Evolutionary conservation across 805 yeast genomes (phyloP).

Genomic region (Candida ficus): DNA sequence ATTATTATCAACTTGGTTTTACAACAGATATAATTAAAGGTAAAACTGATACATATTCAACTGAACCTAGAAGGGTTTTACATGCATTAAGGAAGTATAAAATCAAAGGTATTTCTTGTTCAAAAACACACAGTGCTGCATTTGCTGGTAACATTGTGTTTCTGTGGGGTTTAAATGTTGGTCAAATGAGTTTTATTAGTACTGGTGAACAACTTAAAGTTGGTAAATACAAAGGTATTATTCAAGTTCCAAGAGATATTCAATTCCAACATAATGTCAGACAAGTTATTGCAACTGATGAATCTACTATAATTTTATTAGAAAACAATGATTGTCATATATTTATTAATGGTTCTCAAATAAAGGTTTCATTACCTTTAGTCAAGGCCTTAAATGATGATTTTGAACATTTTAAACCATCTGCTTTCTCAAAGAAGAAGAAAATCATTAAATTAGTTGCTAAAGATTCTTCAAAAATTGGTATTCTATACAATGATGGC

Average conservation of each 20-base stretch:
- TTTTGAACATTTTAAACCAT: conserved; percentile 52
- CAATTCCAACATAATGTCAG: conserved; percentile 38
- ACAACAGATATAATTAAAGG: conserved; percentile 26
- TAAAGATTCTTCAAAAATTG: conserved; percentile 38
- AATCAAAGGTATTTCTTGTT: conserved; percentile 38
- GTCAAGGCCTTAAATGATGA: conserved; percentile 30
- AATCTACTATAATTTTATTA: conserved; percentile 62
- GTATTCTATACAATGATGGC: conserved; percentile 55
- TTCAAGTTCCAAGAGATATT: conserved; percentile 37
- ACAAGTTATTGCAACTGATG: conserved; percentile 59
- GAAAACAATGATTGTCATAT: conserved; percentile 57
- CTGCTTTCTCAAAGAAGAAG: conserved; percentile 37
- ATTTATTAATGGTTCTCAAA: conserved; percentile 51
- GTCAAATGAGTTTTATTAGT: conserved; percentile 65
- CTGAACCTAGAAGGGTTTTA: conserved; percentile 24
- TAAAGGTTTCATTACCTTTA: conserved; percentile 39
- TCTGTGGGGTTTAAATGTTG: conserved; percentile 77
- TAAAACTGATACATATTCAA: conserved; percentile 23
- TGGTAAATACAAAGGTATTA: conserved; percentile 30
- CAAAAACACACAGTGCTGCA: conserved; percentile 65
- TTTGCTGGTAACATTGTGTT: conserved; percentile 42
- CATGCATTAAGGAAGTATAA: conserved; percentile 25
- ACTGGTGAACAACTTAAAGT: conserved; percentile 27
- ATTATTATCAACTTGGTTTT: conserved; percentile 62
- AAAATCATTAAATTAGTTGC: conserved; percentile 29